Evolutionary conservation across 768 basidiomycete genomes (phyloP).

Genomic region (Suillus clintonianus): DNA sequence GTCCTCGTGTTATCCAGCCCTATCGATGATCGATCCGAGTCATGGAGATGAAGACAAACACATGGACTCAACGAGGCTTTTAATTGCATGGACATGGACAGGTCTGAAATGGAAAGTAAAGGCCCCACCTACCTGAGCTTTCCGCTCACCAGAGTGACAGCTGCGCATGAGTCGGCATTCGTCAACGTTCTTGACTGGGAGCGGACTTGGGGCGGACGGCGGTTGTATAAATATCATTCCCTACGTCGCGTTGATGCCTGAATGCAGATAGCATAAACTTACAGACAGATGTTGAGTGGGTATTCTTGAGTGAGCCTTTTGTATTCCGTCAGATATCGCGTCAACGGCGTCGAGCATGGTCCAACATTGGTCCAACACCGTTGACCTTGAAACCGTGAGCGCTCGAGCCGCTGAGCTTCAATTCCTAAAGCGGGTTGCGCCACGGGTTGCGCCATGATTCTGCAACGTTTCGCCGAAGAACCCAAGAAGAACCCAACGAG

Average conservation of each 20-base stretch:
- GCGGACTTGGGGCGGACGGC: background rate
- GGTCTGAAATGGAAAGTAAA: background rate
- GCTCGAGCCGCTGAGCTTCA: background rate
- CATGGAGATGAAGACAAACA: slow-evolving; percentile 21
- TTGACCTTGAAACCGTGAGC: too few relatives aligned
- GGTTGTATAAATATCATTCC: background rate
- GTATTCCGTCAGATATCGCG: background rate
- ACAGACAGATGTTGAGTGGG: background rate
- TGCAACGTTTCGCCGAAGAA: background rate
- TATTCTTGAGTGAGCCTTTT: background rate
- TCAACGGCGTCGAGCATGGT: background rate
- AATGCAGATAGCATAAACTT: background rate
- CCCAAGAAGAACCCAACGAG: too few relatives aligned
- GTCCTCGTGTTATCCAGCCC: slow-evolving; percentile 35
- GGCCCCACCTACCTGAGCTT: background rate
- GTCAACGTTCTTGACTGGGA: background rate
- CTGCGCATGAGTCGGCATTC: background rate
- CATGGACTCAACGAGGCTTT: slow-evolving; percentile 23
- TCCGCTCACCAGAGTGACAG: background rate
- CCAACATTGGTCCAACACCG: too few relatives aligned
- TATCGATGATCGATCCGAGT: slow-evolving; percentile 27
- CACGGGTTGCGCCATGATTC: background rate
- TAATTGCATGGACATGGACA: background rate
- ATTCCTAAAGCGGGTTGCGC: background rate
- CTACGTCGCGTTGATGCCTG: background rate